These are phyloP conservation scores for Arthrobotrys megalospora DNA, from an alignment of 2,329 filamentous ascomycete genomes.

Conservation along the genomic window DNA sequence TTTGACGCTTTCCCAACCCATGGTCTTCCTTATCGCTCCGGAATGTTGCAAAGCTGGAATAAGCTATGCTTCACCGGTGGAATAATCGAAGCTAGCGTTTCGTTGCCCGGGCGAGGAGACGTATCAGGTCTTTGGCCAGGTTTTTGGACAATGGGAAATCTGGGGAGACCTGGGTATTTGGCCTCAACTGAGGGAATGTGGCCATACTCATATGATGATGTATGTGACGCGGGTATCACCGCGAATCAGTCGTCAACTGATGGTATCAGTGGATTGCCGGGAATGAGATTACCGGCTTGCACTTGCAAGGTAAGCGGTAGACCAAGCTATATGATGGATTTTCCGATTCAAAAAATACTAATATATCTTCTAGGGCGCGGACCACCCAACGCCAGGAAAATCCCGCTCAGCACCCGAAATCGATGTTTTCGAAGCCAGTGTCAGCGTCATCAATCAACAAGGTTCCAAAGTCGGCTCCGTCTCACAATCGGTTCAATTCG, in stretches of 20 bases:
- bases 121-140: constrained; percentile 81
- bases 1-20: constrained; percentile 79
- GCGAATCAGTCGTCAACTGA: constrained; percentile 79
- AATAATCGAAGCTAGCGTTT: constrained; percentile 79
- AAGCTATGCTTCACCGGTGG: constrained; percentile 81
- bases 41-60: constrained; percentile 84
- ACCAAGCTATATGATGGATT: constrained; percentile 67
- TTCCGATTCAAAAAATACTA: constrained; percentile 23
- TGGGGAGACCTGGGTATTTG: constrained; percentile 78
- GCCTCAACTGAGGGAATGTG: constrained; percentile 80
- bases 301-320: constrained; percentile 70
- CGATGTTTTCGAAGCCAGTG: constrained; percentile 79
- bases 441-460: constrained; percentile 64
- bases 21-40: constrained; percentile 77
- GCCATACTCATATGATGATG: constrained; percentile 80
- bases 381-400: constrained; percentile 77
- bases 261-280: constrained; percentile 77
- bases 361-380: constrained; percentile 68
- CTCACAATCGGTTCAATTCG: constrained; percentile 67
- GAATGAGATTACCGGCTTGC: constrained; percentile 79
- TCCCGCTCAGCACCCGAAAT: constrained; percentile 80
- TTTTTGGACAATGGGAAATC: constrained; percentile 82
- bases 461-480: constrained; percentile 66
- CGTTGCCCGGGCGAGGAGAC: constrained; percentile 77
- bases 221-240: constrained; percentile 80